phyloP scores from a whole-genome alignment of 2,329 filamentous ascomycete species.

The Calonectria henricotiae region DNA sequence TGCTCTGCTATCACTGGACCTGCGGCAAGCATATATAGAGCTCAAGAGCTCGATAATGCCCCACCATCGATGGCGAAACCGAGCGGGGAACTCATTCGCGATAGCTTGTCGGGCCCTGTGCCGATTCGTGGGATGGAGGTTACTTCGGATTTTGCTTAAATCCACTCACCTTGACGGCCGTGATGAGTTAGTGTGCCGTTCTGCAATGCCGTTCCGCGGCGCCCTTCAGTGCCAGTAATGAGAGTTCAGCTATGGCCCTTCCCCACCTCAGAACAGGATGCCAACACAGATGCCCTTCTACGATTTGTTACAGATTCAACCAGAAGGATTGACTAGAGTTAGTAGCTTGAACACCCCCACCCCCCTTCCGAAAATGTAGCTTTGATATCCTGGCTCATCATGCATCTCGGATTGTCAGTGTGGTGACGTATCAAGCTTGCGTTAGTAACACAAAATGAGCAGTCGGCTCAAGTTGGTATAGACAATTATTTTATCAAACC shows the following conservation, averaged over 20 bases:
- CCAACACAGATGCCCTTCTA: not conserved
- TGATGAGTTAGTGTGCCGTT: slow-evolving; percentile 24
- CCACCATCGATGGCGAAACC: slow-evolving; percentile 25
- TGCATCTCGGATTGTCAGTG: not conserved
- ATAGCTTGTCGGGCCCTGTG: slow-evolving; percentile 13
- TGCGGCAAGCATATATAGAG: slow-evolving; percentile 13
- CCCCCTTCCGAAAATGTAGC: too few relatives aligned
- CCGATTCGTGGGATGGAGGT: slow-evolving; percentile 20
- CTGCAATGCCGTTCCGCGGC: slow-evolving; percentile 7
- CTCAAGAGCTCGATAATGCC: slow-evolving; percentile 14
- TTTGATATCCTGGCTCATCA: slow-evolving; percentile 1
- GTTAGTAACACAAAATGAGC: not conserved
- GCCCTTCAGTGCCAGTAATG: slow-evolving; percentile 17
- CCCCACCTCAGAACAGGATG: not conserved
- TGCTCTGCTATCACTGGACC: not conserved
- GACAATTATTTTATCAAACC: not conserved
- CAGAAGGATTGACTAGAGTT: too few relatives aligned
- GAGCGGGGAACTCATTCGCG: slow-evolving; percentile 26
- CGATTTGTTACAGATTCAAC: not conserved
- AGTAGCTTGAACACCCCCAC: not conserved
- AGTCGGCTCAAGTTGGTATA: slow-evolving; percentile 1
- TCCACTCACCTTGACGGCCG: slow-evolving; percentile 15
- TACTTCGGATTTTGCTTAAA: slow-evolving; percentile 33
- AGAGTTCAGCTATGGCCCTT: slow-evolving; percentile 5
- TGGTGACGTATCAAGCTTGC: slow-evolving; percentile 1